Conservation (phyloP, 2,329 filamentous ascomycete genomes). For the Chaetothyriales sp. region DNA sequence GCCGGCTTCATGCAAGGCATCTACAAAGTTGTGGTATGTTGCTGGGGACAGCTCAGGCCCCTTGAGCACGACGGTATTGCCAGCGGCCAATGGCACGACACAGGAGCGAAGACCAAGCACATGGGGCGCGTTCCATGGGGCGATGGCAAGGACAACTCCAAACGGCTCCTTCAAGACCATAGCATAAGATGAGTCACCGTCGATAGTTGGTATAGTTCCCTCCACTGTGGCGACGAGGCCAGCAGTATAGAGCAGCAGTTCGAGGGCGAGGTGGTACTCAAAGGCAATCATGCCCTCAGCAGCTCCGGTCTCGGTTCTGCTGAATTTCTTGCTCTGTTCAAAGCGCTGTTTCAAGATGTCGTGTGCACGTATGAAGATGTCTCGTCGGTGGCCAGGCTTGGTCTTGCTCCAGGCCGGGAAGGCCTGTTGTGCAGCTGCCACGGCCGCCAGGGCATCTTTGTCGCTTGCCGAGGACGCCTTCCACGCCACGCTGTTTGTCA, state of each 20-base stretch:
- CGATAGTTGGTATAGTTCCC: neutral
- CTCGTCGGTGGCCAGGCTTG: constrained; percentile 44
- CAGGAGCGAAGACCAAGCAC: constrained; percentile 37
- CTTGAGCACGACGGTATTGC: constrained; percentile 64
- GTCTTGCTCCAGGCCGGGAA: constrained; percentile 53
- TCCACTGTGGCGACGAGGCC: constrained; percentile 1
- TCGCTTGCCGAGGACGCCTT: constrained; percentile 42
- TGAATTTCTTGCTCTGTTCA: constrained; percentile 48
- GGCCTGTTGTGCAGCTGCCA: constrained; percentile 46
- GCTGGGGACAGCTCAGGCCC: constrained; percentile 53
- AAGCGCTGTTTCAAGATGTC: constrained; percentile 44
- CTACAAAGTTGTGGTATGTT: constrained; percentile 46
- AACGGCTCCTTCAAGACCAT: constrained; percentile 45
- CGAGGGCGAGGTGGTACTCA: constrained; percentile 1
- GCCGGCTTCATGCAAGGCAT: constrained; percentile 56
- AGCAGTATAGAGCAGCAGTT: constrained; percentile 1
- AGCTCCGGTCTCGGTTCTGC: constrained; percentile 43
- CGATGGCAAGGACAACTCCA: constrained; percentile 64
- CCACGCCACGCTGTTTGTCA: constrained; percentile 37
- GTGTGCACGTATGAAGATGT: constrained; percentile 53
- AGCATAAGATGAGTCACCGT: neutral
- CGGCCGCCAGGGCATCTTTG: constrained; percentile 39
- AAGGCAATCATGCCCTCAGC: constrained; percentile 22
- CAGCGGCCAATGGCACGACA: constrained; percentile 47
- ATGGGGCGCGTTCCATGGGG: constrained; percentile 55